Percentiles rank a stretch among this genome's conserved stretches.
Conservation (phyloP, 2,329 filamentous ascomycete genomes). For the Furcasterigmium furcatum region DNA sequence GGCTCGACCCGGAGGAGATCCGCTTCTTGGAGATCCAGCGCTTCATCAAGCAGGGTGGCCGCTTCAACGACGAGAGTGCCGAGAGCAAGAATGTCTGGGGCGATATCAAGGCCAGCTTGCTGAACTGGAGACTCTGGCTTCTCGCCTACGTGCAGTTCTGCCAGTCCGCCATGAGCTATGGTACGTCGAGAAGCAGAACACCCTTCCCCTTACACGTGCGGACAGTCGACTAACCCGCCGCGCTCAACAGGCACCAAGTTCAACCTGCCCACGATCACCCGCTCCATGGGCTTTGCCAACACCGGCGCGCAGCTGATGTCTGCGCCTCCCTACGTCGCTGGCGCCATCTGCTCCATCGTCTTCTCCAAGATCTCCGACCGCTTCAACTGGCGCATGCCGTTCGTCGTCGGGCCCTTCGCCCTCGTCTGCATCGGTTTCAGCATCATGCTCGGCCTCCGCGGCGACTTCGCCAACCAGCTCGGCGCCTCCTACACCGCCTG, state of each 20-base stretch:
- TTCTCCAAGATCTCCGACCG: slow-evolving; percentile 66
- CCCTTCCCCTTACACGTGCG: too few relatives aligned
- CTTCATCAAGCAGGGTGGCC: slow-evolving; percentile 27
- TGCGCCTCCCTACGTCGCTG: slow-evolving; percentile 57
- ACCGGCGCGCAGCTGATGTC: slow-evolving; percentile 44
- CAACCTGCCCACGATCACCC: slow-evolving; percentile 16
- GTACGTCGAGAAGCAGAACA: not conserved
- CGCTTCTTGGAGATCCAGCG: slow-evolving; percentile 21
- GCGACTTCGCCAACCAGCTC: slow-evolving; percentile 24
- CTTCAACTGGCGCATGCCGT: slow-evolving; percentile 60
- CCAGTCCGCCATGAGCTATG: slow-evolving; percentile 16
- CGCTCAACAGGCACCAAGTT: slow-evolving; percentile 21
- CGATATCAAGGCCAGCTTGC: slow-evolving; percentile 20
- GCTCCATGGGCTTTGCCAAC: slow-evolving; percentile 13
- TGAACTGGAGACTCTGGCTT: slow-evolving; percentile 24
- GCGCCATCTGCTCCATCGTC: slow-evolving; percentile 58
- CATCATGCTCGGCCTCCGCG: slow-evolving; percentile 55
- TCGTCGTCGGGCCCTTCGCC: slow-evolving; percentile 58
- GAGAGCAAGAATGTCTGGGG: slow-evolving; percentile 15
- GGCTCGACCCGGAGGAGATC: slow-evolving; percentile 31
- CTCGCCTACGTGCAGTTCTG: slow-evolving; percentile 23
- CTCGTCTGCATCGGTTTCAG: slow-evolving; percentile 61
- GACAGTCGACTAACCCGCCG: not conserved
- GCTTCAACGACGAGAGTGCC: slow-evolving; percentile 13
- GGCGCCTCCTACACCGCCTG: not conserved